A percentile compares a stretch with the other conserved stretches of the same genome.
phyloP scores from a whole-genome alignment of 2,329 filamentous ascomycete genomes.

The Phaeosphaeria sp. region DNA sequence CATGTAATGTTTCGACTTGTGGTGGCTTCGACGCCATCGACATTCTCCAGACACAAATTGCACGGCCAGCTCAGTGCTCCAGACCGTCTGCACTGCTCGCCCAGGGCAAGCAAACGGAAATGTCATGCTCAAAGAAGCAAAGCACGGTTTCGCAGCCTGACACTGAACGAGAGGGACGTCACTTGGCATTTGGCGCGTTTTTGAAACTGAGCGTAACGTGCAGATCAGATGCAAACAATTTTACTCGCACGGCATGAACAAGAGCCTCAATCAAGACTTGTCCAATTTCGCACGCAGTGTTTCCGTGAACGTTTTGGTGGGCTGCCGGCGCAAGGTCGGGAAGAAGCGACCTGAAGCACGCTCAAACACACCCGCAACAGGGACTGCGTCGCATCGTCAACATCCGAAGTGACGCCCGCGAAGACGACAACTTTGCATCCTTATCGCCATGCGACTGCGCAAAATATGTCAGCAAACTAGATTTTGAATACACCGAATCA shows the following conservation, averaged over 20 bases:
- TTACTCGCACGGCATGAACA: constrained; percentile 9
- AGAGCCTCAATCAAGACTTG: constrained; percentile 4
- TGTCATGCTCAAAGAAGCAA: not conserved
- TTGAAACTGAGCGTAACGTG: constrained; percentile 10
- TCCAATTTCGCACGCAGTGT: constrained; percentile 32
- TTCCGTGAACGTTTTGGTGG: constrained; percentile 26
- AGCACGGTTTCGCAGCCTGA: constrained; percentile 2
- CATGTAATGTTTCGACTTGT: not conserved
- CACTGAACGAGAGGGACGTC: not conserved
- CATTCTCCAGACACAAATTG: not conserved
- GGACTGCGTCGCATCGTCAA: constrained; percentile 39
- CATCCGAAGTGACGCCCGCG: constrained; percentile 21
- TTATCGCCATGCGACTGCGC: constrained; percentile 1
- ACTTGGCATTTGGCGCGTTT: constrained; percentile 11
- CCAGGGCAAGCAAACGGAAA: not conserved
- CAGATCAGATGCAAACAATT: constrained; percentile 5
- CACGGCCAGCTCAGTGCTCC: not conserved
- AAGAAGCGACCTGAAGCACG: constrained; percentile 28
- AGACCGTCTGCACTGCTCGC: not conserved
- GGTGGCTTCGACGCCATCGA: not conserved
- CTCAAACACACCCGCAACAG: constrained; percentile 47
- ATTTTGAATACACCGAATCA: not conserved
- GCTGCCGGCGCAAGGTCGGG: constrained; percentile 22
- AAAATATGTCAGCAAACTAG: not conserved
- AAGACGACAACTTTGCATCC: constrained; percentile 14